phyloP scores from a whole-genome alignment of 2,329 filamentous ascomycete species.

The Aspergillus pseudoglaucus region DNA sequence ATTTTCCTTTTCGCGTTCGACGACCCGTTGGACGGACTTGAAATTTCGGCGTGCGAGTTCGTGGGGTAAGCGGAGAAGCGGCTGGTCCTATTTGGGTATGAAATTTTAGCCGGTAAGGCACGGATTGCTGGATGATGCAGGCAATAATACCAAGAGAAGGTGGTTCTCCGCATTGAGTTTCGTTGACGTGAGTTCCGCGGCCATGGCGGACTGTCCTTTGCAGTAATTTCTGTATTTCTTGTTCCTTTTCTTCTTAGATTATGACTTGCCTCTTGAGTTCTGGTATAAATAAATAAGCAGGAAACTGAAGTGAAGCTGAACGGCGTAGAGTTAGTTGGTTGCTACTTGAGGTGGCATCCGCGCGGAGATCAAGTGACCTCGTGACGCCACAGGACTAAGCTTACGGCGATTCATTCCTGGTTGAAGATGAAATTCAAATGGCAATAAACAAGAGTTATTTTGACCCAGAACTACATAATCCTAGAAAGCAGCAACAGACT shows the following conservation, averaged over 20 bases:
- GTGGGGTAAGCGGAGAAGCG: slow-evolving; percentile 83
- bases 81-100: slow-evolving; percentile 64
- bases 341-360: neutral
- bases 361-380: slow-evolving; percentile 3
- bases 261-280: neutral
- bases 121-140: slow-evolving; percentile 1
- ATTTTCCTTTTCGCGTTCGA: slow-evolving; percentile 44
- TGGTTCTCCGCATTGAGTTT: slow-evolving; percentile 47
- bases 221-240: neutral
- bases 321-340: neutral
- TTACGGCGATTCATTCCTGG: no score
- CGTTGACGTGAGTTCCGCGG: slow-evolving; percentile 40
- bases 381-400: neutral
- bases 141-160: slow-evolving; percentile 38
- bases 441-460: neutral
- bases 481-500: slow-evolving; percentile 6
- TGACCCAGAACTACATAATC: neutral
- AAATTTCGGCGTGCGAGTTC: slow-evolving; percentile 93
- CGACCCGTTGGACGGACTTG: slow-evolving; percentile 57
- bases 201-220: slow-evolving; percentile 21
- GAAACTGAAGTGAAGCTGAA: neutral
- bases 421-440: neutral
- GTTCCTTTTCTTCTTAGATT: neutral
- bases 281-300: neutral
- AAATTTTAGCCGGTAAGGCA: slow-evolving; percentile 6